Conservation (phyloP, 164 flowering plant species). For the Vitis cinerea region DNA sequence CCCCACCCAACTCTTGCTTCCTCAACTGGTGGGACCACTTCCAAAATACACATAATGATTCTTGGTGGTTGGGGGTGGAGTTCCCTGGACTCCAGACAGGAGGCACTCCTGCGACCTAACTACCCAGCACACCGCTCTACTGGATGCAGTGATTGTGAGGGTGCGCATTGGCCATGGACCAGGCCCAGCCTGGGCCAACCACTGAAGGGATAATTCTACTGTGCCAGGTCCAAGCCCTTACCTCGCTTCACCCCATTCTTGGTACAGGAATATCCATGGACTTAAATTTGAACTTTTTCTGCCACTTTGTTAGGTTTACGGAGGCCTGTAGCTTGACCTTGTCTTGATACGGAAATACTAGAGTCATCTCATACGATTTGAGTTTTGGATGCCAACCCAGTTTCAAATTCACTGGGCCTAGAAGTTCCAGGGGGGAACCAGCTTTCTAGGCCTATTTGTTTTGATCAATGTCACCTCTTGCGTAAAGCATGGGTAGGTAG, state of each 20-base stretch:
- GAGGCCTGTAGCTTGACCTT: not conserved
- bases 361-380: too few relatives aligned
- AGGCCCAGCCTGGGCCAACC: constrained; percentile 4
- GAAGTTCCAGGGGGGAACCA: too few relatives aligned
- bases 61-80: not conserved
- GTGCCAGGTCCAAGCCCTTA: not conserved
- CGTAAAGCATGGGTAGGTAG: too few relatives aligned
- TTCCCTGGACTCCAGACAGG: constrained; percentile 22
- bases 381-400: too few relatives aligned
- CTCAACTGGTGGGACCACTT: constrained; percentile 5
- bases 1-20: not conserved
- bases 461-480: too few relatives aligned
- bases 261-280: too few relatives aligned
- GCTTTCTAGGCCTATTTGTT: too few relatives aligned
- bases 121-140: constrained; percentile 7
- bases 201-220: constrained; percentile 3
- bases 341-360: too few relatives aligned
- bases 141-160: not conserved
- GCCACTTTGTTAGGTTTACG: not conserved
- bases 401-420: too few relatives aligned
- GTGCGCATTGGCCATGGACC: not conserved
- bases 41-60: not conserved
- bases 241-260: too few relatives aligned
- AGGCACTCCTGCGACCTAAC: constrained; percentile 23
- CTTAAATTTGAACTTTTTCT: too few relatives aligned